Base-by-base conservation (phyloP, 495 filamentous ascomycete species). In the Sabuloglossum arenarium region DNA sequence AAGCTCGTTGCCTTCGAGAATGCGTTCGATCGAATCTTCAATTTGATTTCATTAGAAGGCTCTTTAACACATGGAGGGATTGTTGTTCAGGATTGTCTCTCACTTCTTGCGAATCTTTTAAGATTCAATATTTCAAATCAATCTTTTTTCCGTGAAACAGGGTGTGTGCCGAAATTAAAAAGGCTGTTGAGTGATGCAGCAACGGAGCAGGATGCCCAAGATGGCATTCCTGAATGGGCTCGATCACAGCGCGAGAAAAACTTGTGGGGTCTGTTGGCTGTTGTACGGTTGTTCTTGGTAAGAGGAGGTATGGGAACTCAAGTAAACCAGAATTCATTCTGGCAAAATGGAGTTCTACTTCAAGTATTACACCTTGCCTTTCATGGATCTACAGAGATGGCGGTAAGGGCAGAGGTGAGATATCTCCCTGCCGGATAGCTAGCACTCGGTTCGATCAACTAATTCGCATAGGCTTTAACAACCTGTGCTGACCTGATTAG, bases 1-100 rank as follows among this genome's bases (percentile, higher is more conserved):
- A 96, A 97, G 65, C 76, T 95, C 8, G 86, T 98, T 24, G 88
- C 88, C 0, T 96, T 94, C 59, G 87, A 95, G 60, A 90, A 89
- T 70, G 84, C 87, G 0, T 97, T 97, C 61, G 88, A 90, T 39
- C 77, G 82, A 25, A 72, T 94, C 23, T 94, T 96, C 65, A 72
- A 69, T 19, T 79, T 97, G 31, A 86, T 97, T 45, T 75, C 82
- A 57, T 69, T 73, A 0, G 91, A 98, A 66, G 91, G 93, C 0
- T 81, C 80, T 10, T 69, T 98, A 55, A 80, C 75, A 6, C 79
- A 87, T 61, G 93, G 93, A 21, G 88, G 86, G n/a, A 85, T 89
- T 53, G 77, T 86, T 27, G 84, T 94, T 14, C 89, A 94, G 67
- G 89, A 98, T 67, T 95, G 91, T 61, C 73, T 98, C n/a, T 86